Percentiles rank a stretch among this genome's conserved stretches.
phyloP scores from a whole-genome alignment of 495 filamentous ascomycete genomes.

The Aspergillus carlsbadensis region DNA sequence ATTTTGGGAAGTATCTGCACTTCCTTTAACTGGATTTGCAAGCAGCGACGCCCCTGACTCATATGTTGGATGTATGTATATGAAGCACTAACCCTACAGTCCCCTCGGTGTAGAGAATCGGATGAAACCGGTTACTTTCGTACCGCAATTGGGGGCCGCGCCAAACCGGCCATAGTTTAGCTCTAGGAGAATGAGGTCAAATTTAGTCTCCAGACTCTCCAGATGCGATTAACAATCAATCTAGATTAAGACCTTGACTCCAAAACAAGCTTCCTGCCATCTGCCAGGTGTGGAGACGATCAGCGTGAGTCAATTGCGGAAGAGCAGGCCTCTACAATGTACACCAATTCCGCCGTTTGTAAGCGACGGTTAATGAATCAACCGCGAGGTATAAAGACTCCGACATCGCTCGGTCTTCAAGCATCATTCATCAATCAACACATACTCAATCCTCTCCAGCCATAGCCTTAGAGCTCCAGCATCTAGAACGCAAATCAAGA shows the following conservation, averaged over 20 bases:
- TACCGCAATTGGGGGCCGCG: not conserved
- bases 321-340: not conserved
- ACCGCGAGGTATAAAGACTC: constrained; percentile 1
- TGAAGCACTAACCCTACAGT: not conserved
- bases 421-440: not conserved
- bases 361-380: constrained; percentile 7
- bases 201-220: not conserved
- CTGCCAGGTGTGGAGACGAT: not conserved
- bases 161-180: not conserved
- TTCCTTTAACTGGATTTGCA: not conserved
- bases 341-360: not conserved
- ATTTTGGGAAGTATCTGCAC: not conserved
- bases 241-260: not conserved
- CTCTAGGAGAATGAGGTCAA: not conserved
- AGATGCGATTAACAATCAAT: not conserved
- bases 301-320: not conserved
- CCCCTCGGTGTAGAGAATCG: constrained; percentile 3
- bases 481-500: no score
- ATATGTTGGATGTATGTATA: not conserved
- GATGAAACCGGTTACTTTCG: not conserved
- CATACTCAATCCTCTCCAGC: not conserved
- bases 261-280: not conserved
- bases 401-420: no score
- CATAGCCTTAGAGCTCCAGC: not conserved
- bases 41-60: not conserved